Evolutionary conservation across 306 rosid genomes (phyloP).

Genomic region (Cercis canadensis): DNA sequence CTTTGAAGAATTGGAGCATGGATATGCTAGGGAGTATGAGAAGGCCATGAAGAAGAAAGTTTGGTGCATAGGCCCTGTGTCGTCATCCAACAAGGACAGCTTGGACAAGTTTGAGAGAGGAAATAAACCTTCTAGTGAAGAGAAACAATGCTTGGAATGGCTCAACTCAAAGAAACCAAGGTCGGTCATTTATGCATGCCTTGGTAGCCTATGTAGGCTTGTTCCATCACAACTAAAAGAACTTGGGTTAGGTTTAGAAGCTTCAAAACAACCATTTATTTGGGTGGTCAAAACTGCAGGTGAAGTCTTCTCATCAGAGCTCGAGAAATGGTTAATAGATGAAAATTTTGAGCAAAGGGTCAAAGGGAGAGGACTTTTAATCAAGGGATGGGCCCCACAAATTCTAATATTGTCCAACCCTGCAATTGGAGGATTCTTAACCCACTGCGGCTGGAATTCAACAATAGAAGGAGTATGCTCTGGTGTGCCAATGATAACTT

Average conservation of each 20-base stretch:
- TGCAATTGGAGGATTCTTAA: slow-evolving; percentile 60
- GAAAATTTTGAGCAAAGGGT: slow-evolving; percentile 54
- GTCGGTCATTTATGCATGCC: slow-evolving; percentile 61
- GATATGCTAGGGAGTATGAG: slow-evolving; percentile 34
- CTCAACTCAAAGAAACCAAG: slow-evolving; percentile 46
- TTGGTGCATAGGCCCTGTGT: slow-evolving; percentile 73
- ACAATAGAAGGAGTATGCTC: slow-evolving; percentile 51
- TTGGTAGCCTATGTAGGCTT: slow-evolving; percentile 61
- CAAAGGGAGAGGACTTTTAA: slow-evolving; percentile 57
- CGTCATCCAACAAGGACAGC: slow-evolving; percentile 39
- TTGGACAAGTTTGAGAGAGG: slow-evolving; percentile 60
- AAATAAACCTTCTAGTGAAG: slow-evolving; percentile 44
- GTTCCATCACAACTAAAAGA: slow-evolving; percentile 52
- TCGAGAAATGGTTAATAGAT: slow-evolving; percentile 53
- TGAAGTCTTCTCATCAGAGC: slow-evolving; percentile 35
- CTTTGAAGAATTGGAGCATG: slow-evolving; percentile 52
- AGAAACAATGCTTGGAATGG: slow-evolving; percentile 46
- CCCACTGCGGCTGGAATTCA: slow-evolving; percentile 83
- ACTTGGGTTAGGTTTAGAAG: slow-evolving; percentile 58
- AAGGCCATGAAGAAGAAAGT: slow-evolving; percentile 42
- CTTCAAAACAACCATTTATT: slow-evolving; percentile 53
- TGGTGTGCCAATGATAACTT: slow-evolving; percentile 65
- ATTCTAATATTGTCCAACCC: slow-evolving; percentile 48
- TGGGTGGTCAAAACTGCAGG: slow-evolving; percentile 60
- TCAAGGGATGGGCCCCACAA: slow-evolving; percentile 67